phyloP scores from a whole-genome alignment of 1,284 basidiomycete genomes.

The Cryptococcus neoformans region DNA sequence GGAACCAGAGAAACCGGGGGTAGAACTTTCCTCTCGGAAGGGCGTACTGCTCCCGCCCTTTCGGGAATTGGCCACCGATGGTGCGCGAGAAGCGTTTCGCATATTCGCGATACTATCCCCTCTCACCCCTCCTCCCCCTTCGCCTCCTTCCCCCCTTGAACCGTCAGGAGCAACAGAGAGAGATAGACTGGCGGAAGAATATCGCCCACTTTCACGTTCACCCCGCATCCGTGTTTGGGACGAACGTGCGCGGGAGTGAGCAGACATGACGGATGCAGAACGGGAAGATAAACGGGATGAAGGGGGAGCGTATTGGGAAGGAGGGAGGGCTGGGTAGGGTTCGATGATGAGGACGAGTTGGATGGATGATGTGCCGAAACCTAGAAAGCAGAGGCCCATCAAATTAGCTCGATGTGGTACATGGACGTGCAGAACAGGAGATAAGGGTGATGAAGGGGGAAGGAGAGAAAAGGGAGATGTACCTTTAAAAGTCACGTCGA shows the following conservation, averaged over 20 bases:
- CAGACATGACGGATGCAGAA: conserved; percentile 30
- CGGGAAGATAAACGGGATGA: conserved; percentile 42
- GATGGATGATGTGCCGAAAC: conserved; percentile 44
- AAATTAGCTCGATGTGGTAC: no score
- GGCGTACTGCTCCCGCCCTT: conserved; percentile 23
- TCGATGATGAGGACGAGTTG: conserved; percentile 48
- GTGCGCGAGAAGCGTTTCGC: conserved; percentile 39
- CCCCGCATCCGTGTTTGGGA: conserved; percentile 10
- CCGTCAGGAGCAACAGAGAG: conserved; percentile 17
- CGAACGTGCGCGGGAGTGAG: conserved; percentile 30
- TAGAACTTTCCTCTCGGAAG: conserved; percentile 19
- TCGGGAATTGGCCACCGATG: conserved; percentile 29
- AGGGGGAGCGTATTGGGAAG: conserved; percentile 42
- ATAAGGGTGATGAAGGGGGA: not conserved
- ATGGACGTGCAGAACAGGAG: no score
- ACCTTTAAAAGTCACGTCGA: conserved; percentile 41
- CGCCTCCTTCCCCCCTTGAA: not conserved
- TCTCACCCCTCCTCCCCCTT: not conserved
- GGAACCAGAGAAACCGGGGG: conserved; percentile 20
- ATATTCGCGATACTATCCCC: conserved; percentile 24
- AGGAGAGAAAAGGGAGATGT: not conserved
- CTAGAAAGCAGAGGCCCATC: conserved; percentile 10
- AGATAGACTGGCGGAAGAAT: conserved; percentile 22
- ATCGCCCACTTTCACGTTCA: not conserved
- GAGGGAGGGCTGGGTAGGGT: conserved; percentile 41